Conservation (phyloP, 2,329 filamentous ascomycete species). For the Thermothelomyces thermophilus region DNA sequence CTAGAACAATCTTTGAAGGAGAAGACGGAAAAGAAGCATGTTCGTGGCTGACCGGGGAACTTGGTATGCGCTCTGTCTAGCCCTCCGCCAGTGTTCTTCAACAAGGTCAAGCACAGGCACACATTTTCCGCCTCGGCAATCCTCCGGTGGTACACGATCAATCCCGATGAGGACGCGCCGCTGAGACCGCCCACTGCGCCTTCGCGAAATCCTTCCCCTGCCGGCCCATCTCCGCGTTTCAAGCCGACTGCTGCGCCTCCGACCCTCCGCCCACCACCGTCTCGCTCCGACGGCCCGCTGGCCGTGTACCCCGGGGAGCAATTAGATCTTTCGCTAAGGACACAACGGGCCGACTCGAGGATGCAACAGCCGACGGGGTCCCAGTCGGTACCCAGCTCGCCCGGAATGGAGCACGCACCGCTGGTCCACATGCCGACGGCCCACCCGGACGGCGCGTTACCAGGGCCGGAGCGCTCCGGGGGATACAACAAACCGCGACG, state of each 20-base stretch:
- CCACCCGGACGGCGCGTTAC: conserved; percentile 7
- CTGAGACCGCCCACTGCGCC: conserved; percentile 17
- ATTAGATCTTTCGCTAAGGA: conserved; percentile 27
- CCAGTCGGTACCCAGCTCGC: neutral
- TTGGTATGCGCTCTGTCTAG: conserved; percentile 8
- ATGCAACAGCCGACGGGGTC: conserved; percentile 16
- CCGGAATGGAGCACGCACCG: conserved; percentile 6
- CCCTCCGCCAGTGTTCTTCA: conserved; percentile 24
- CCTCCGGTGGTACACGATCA: conserved; percentile 15
- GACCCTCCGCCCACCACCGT: conserved; percentile 12
- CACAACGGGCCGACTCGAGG: conserved; percentile 22
- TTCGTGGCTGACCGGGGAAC: neutral
- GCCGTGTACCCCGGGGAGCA: conserved; percentile 22
- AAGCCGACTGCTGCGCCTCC: conserved; percentile 17
- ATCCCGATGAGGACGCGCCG: conserved; percentile 14
- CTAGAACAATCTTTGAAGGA: neutral
- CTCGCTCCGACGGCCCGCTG: conserved; percentile 9
- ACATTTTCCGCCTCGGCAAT: conserved; percentile 19
- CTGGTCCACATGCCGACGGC: conserved; percentile 16
- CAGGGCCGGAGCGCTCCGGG: conserved; percentile 10
- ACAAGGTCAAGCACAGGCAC: conserved; percentile 21
- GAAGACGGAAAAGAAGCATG: neutral
- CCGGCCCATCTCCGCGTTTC: conserved; percentile 1
- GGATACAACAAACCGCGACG: conserved; percentile 24
- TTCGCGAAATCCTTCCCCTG: conserved; percentile 9